Evolutionary conservation across 1,284 basidiomycete species (phyloP), one percentile per base, ranked within the genome.

Genomic region (Tausonia pullulans): DNA sequence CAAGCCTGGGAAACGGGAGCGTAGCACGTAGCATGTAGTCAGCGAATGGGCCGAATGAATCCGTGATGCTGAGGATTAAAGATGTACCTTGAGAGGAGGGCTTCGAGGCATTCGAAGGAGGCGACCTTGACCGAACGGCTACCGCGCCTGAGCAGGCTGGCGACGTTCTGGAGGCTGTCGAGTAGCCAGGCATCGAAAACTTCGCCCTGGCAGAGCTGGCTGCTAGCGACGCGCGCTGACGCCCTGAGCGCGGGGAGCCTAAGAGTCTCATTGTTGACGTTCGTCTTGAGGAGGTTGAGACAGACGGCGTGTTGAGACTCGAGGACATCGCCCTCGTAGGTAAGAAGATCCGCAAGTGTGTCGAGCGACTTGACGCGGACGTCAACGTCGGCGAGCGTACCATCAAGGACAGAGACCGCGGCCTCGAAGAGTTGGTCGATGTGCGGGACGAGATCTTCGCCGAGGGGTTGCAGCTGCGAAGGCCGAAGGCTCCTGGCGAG

Each of bases 351-450:
- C 1, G 88, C 91, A 49, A 97, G 82, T 54, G 84, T 85, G 46
- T 87, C 84, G 71, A 98, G 87, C 0, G 91, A 91, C 68, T 83
- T 84, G 49, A 84, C 82, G 52, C 90, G 84, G 46, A 98, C 90
- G 69, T 97, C 92, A 10, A 90, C 86, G 74, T 98, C 95, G 4
- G 92, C 91, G 68, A 91, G 88, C 66, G 87, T 83, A 61, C 84
- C 87, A 60, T 79, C 83, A 51, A 98, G 78, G 49, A 91, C 81
- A 27, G 78, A 74, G 2, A 88, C 79, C 3, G 89, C 86, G 62
- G 88, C 86, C 10, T 83, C 78, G 74, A 93, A 95, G 4, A 97
- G 79, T 7, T 78, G 71, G 66, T 87, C 83, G 1, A 84, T 77
- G 82, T 87, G 86, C 13, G 67, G 48, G 4, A 70, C 66, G 49